A percentile compares a stretch with the other conserved stretches of the same genome.
These are phyloP conservation scores for Trichoderma endophyticum DNA, from an alignment of 2,329 filamentous ascomycete species.

Conservation along the genomic window DNA sequence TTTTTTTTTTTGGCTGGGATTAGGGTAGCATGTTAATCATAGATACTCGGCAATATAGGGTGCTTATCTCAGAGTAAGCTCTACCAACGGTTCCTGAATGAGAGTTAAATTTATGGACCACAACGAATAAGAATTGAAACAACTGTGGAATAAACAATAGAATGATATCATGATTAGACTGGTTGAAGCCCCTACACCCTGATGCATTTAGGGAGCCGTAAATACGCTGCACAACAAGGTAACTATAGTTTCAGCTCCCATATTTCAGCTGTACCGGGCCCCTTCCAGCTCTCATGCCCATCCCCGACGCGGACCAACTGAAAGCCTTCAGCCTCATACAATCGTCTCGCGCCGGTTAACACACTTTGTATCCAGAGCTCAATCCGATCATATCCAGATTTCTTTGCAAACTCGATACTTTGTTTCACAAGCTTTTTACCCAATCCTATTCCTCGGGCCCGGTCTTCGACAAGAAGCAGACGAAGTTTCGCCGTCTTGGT, in stretches of 20 bases:
- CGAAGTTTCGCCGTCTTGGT: neutral
- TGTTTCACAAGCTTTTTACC: neutral
- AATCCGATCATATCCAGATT: neutral
- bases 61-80: too few relatives aligned
- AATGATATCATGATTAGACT: neutral
- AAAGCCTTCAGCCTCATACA: neutral
- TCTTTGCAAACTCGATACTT: neutral
- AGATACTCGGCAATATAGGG: too few relatives aligned
- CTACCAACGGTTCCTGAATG: too few relatives aligned
- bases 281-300: neutral
- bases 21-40: too few relatives aligned
- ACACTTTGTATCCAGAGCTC: neutral
- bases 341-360: neutral
- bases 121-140: neutral
- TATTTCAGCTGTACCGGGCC: neutral
- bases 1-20: too few relatives aligned
- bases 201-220: neutral
- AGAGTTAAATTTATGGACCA: neutral
- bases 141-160: neutral
- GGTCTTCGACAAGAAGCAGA: neutral
- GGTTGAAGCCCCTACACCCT: neutral
- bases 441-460: neutral
- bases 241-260: neutral
- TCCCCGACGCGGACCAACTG: neutral
- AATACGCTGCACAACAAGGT: neutral